These are phyloP conservation scores for Urochloa ruziziensis DNA, from an alignment of 176 grass and related monocot species.

Conservation along the genomic window DNA sequence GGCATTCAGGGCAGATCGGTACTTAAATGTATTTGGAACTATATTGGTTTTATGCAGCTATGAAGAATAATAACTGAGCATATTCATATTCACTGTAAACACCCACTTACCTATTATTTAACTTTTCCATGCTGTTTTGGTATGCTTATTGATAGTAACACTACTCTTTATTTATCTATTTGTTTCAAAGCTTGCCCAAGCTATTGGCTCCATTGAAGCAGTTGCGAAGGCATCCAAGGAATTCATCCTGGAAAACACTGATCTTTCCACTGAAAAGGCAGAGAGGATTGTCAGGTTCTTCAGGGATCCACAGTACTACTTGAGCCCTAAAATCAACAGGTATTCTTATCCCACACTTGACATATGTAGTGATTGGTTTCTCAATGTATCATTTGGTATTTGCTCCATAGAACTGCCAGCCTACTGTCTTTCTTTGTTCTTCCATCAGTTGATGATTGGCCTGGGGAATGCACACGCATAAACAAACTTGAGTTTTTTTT, in stretches of 20 bases:
- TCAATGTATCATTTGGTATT: background rate
- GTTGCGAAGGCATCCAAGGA: constrained; percentile 67
- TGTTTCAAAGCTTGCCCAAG: constrained; percentile 61
- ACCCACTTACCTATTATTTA: background rate
- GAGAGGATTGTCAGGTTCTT: constrained; percentile 77
- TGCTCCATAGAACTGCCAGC: background rate
- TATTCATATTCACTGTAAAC: background rate
- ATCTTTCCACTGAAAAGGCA: constrained; percentile 83
- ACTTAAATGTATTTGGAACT: background rate
- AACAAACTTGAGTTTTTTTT: background rate
- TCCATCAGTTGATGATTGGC: background rate
- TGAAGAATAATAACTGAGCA: background rate
- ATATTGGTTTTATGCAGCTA: background rate
- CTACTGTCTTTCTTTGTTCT: background rate
- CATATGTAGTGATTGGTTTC: background rate
- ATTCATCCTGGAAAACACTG: constrained; percentile 80
- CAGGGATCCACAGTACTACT: constrained; percentile 81
- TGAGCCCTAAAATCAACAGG: constrained; percentile 72
- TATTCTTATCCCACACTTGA: constrained; percentile 15
- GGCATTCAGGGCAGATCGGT: background rate
- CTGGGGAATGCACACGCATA: background rate
- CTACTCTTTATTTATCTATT: background rate
- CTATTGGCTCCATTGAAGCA: constrained; percentile 84
- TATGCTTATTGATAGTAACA: constrained; percentile 9
- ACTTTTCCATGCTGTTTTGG: background rate